A percentile compares a stretch with the other conserved stretches of the same genome.
Evolutionary conservation across 2,329 filamentous ascomycete genomes (phyloP).

Genomic region (Alternaria alternata): DNA sequence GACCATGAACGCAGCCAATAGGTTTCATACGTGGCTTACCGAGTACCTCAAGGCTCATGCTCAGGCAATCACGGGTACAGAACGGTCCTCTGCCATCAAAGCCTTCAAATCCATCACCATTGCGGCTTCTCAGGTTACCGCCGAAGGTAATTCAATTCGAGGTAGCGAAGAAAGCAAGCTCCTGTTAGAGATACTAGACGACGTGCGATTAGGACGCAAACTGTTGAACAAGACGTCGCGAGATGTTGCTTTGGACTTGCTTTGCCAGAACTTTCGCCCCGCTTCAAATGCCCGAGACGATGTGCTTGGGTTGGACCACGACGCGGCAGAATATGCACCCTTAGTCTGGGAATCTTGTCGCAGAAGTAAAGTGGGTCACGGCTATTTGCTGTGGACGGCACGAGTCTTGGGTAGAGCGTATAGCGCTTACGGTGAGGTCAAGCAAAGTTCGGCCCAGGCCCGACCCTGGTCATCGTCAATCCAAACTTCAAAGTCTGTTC

Average conservation of each 20-base stretch:
- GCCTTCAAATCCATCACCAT: conserved; percentile 73
- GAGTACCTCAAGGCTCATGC: conserved; percentile 68
- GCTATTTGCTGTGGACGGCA: conserved; percentile 86
- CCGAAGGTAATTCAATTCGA: conserved; percentile 72
- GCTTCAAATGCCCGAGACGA: conserved; percentile 68
- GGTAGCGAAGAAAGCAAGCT: conserved; percentile 80
- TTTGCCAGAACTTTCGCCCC: conserved; percentile 77
- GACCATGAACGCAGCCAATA: conserved; percentile 77
- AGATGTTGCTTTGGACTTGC: conserved; percentile 72
- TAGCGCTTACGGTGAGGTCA: conserved; percentile 70
- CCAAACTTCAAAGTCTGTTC: conserved; percentile 28
- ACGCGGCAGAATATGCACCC: conserved; percentile 68
- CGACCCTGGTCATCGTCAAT: conserved; percentile 37
- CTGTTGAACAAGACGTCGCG: conserved; percentile 76
- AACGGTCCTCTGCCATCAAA: conserved; percentile 47
- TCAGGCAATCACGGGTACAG: conserved; percentile 28
- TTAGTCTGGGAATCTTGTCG: conserved; percentile 80
- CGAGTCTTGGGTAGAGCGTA: conserved; percentile 82
- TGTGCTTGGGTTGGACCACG: conserved; percentile 71
- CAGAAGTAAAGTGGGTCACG: conserved; percentile 67
- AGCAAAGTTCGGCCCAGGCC: conserved; percentile 42
- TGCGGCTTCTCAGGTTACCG: conserved; percentile 72
- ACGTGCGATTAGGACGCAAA: conserved; percentile 68
- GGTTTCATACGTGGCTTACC: conserved; percentile 81
- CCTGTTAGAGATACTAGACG: conserved; percentile 79